Evolutionary conservation across 2,329 filamentous ascomycete species (phyloP), one percentile per base, ranked within the genome.

Genomic region (Paramyrothecium roridum): DNA sequence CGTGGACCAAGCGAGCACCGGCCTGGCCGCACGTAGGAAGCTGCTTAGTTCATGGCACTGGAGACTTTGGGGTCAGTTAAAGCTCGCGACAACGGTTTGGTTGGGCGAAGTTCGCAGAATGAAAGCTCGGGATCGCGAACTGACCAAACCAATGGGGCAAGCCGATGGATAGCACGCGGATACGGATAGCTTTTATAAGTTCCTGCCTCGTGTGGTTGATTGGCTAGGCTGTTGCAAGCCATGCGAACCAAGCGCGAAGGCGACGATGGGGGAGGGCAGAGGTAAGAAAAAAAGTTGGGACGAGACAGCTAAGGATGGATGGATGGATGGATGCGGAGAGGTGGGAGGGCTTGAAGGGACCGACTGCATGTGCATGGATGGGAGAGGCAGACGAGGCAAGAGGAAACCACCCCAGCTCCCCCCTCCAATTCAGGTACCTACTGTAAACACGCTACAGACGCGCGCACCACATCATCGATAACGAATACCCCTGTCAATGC

Each of bases 41-140:
- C 13, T 22, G 16, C 26, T 33, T 51, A 51, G 49, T 51, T 34
- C 49, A 51, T 51, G 16, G 49, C 49, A 51, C 49, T 51, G 49
- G 26, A 40, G 20, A n/a, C n/a, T 16, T 20, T 37, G 8, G 20
- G 19, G 33, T 51, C 26, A 51, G 49, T 51, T 40, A 16, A 6
- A 43, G 13, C 13, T 19, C 16, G 37, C 37, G 37, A 43, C n/a
- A 43, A 30, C 26, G 26, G 26, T 10, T 30, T 4, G 26, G 10
- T 10, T 30, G 26, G 26, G 26, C 26, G 26, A 17, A 13, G n/a
- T 43, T 43, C n/a, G 37, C n/a, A 13, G 13, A 19, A 19, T 6
- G n/a, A 43, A 17, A 43, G 13, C 37, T 19, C 37, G 37, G n/a
- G 37, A 13, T 19, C 4, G 12, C 37, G 37, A 30, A 43, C 37